Base-by-base conservation (phyloP, 768 basidiomycete species). In the Clathrus columnatus region DNA sequence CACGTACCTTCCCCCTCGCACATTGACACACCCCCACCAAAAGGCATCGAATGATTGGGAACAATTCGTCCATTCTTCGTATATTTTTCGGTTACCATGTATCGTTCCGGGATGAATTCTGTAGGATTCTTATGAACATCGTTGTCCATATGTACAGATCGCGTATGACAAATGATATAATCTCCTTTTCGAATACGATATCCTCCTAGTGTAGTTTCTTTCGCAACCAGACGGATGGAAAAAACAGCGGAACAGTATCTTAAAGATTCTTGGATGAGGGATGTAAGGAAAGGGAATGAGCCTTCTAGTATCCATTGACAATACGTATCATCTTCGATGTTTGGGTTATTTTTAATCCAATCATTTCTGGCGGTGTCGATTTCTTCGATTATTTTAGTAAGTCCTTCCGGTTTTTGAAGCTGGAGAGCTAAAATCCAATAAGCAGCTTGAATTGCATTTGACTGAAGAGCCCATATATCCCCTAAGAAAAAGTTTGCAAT, bases 1-100 rank as follows among this genome's bases (percentile, higher is more conserved):
- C 11, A 53, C 62, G 48, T 28, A 63, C 56, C 65, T 54, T n/a
- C 65, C 64, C 16, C 30, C 54, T 64, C 63, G 50, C 63, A 65
- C 60, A 65, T 64, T 14, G 63, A 65, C 24, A 61, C 59, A 24
- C 63, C 65, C 24, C 66, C 63, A 11, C 64, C 64, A 50, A 64
- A 67, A 10, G 62, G 60, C 60, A 64, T 58, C 16, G 57, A 47
- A 27, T 63, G 59, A 53, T 61, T 65, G 5, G 60, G 20, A 41
- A 60, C 58, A 16, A 42, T 4, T 54, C 55, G 56, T 6, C 62
- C 59, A 20, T 59, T 57, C 49, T 61, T 62, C 27, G 14, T 26
- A 23, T 23, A 45, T 45, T 44, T 54, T 21, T 58, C 50, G 6
- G 46, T 36, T 32, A 7, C 16, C 24, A 59, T 46, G 47, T 62